Evolutionary conservation across 306 rosid species (phyloP).

Genomic region (Acmispon strigosus): DNA sequence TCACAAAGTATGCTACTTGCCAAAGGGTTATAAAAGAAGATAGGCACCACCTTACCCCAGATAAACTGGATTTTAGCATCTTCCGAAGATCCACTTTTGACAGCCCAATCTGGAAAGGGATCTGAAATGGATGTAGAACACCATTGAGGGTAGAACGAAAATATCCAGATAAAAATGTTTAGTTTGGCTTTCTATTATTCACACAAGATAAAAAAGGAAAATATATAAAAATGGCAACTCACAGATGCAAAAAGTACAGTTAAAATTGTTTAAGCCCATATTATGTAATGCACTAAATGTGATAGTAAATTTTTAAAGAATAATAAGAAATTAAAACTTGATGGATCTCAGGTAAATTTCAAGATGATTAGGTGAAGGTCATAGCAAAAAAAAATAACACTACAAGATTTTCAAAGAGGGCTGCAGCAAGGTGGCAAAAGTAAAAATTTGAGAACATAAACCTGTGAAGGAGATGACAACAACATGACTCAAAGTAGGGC

Average conservation of each 20-base stretch:
- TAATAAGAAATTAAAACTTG: neutral
- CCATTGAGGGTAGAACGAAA: neutral
- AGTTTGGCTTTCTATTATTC: neutral
- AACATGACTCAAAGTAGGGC: neutral
- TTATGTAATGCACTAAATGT: neutral
- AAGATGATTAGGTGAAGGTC: too few relatives aligned
- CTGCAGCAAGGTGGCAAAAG: neutral
- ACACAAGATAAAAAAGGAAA: neutral
- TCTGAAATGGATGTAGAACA: slow-evolving; percentile 50
- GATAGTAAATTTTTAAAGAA: neutral
- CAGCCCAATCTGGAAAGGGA: slow-evolving; percentile 91
- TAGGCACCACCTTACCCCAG: slow-evolving; percentile 58
- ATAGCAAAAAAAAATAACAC: too few relatives aligned
- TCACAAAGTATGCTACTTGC: neutral
- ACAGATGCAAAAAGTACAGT: neutral
- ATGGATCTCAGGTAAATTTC: neutral
- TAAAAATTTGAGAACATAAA: neutral
- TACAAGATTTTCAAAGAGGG: neutral
- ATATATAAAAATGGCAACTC: neutral
- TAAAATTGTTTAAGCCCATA: neutral
- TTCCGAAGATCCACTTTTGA: slow-evolving; percentile 86
- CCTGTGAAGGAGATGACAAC: neutral
- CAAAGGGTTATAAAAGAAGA: neutral
- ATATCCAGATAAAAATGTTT: neutral
- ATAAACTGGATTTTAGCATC: slow-evolving; percentile 73